phyloP scores from a whole-genome alignment of 2,329 filamentous ascomycete species.

The Aspergillus clavatus region DNA sequence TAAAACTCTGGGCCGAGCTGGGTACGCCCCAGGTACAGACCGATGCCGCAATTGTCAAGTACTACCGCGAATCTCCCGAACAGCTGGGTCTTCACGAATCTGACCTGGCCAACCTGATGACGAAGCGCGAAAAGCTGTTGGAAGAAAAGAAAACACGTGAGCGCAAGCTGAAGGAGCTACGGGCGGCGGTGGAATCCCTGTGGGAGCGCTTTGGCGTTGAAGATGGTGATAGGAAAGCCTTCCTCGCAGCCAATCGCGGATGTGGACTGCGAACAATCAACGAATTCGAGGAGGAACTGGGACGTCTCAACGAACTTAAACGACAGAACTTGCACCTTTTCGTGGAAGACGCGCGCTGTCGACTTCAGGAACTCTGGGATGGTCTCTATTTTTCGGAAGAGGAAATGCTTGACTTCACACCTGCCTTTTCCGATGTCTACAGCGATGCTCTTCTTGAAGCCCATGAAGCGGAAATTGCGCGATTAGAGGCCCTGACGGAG shows the following conservation, averaged over 20 bases:
- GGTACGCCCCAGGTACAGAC: slow-evolving; percentile 92
- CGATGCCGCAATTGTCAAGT: slow-evolving; percentile 78
- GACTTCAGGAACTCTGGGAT: slow-evolving; percentile 94
- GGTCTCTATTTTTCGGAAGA: slow-evolving; percentile 90
- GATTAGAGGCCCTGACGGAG: slow-evolving; percentile 75
- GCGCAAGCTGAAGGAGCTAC: slow-evolving; percentile 70
- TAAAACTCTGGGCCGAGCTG: slow-evolving; percentile 92
- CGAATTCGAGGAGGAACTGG: slow-evolving; percentile 88
- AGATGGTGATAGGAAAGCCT: slow-evolving; percentile 74
- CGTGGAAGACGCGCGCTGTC: slow-evolving; percentile 86
- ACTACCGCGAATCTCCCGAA: slow-evolving; percentile 85
- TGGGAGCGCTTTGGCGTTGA: slow-evolving; percentile 87
- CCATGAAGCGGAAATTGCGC: slow-evolving; percentile 83
- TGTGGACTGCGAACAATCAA: slow-evolving; percentile 90
- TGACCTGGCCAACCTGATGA: slow-evolving; percentile 67
- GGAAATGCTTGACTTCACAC: slow-evolving; percentile 97
- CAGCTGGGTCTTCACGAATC: slow-evolving; percentile 89
- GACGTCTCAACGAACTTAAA: slow-evolving; percentile 84
- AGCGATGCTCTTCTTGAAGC: slow-evolving; percentile 92
- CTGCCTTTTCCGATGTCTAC: slow-evolving; percentile 94
- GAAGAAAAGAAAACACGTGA: slow-evolving; percentile 88
- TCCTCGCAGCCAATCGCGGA: slow-evolving; percentile 81
- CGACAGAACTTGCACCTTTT: slow-evolving; percentile 92
- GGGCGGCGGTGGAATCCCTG: slow-evolving; percentile 70
- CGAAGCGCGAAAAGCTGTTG: slow-evolving; percentile 72